Evolutionary conservation across 2,329 filamentous ascomycete species (phyloP).

Genomic region (Xylariaceae sp.): DNA sequence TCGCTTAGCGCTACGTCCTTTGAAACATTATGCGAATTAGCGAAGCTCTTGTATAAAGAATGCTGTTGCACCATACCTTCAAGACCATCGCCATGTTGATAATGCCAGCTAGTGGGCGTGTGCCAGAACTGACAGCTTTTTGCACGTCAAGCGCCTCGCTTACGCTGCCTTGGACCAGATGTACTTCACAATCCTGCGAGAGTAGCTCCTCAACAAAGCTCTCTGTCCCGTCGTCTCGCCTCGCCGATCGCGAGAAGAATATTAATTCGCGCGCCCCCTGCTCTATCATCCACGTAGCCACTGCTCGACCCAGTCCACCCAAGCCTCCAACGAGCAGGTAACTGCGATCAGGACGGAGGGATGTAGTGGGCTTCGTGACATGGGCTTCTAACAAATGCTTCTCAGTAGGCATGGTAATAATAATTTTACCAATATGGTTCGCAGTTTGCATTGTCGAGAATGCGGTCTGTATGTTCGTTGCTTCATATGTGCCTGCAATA

Average conservation of each 20-base stretch:
- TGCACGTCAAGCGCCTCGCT: constrained; percentile 18
- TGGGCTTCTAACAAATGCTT: neutral
- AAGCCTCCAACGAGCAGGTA: neutral
- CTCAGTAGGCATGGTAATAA: neutral
- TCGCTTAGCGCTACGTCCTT: constrained; percentile 24
- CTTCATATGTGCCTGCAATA: neutral
- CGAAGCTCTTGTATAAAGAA: too few relatives aligned
- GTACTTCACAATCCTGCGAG: constrained; percentile 17
- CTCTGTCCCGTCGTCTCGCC: constrained; percentile 20
- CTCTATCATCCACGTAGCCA: neutral
- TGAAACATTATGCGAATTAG: too few relatives aligned
- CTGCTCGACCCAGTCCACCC: neutral
- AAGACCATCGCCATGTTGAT: constrained; percentile 28
- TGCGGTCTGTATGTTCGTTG: neutral
- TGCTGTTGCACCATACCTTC: too few relatives aligned
- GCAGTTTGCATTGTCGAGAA: too few relatives aligned
- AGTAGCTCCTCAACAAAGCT: constrained; percentile 21
- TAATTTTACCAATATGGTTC: neutral
- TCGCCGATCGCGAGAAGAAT: constrained; percentile 26
- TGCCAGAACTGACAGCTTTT: constrained; percentile 8
- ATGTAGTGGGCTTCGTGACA: neutral
- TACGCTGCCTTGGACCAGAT: constrained; percentile 24
- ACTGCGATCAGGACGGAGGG: neutral
- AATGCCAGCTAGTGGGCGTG: constrained; percentile 14
- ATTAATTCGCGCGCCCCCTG: neutral